These are phyloP conservation scores for Metarhizium robertsii DNA, from an alignment of 2,329 filamentous ascomycete genomes.

Conservation along the genomic window DNA sequence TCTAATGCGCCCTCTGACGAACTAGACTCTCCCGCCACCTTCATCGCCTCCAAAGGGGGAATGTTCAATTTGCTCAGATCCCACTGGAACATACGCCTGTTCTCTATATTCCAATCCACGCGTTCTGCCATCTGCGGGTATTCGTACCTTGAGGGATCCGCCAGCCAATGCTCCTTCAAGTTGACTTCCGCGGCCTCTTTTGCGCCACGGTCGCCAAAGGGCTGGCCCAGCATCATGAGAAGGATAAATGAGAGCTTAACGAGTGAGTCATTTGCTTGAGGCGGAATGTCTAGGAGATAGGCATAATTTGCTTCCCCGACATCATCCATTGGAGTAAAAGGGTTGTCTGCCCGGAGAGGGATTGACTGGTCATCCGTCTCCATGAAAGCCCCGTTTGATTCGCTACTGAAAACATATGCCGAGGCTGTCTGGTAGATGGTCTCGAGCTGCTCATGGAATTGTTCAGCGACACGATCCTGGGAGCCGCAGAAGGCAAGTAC, in stretches of 20 bases:
- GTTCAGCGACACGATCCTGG: neutral
- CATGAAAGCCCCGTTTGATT: neutral
- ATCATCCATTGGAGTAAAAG: neutral
- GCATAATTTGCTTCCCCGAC: neutral
- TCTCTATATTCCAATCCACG: neutral
- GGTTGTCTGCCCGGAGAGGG: neutral
- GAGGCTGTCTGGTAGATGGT: neutral
- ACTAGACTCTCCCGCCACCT: neutral
- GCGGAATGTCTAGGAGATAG: neutral
- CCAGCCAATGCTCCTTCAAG: neutral
- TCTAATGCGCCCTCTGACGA: neutral
- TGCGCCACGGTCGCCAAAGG: neutral
- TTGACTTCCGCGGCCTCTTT: neutral
- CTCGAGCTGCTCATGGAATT: neutral
- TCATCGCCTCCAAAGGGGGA: neutral
- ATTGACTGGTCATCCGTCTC: neutral
- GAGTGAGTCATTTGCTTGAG: neutral
- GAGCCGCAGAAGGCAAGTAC: conserved; percentile 4
- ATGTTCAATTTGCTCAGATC: neutral
- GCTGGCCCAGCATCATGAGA: neutral
- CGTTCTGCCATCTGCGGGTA: neutral
- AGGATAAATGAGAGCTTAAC: neutral
- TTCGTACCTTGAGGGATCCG: neutral
- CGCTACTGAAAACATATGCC: neutral
- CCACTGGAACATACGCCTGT: neutral